Evolutionary conservation across 495 filamentous ascomycete species (phyloP).

Genomic region (Trichoderma gamsii): DNA sequence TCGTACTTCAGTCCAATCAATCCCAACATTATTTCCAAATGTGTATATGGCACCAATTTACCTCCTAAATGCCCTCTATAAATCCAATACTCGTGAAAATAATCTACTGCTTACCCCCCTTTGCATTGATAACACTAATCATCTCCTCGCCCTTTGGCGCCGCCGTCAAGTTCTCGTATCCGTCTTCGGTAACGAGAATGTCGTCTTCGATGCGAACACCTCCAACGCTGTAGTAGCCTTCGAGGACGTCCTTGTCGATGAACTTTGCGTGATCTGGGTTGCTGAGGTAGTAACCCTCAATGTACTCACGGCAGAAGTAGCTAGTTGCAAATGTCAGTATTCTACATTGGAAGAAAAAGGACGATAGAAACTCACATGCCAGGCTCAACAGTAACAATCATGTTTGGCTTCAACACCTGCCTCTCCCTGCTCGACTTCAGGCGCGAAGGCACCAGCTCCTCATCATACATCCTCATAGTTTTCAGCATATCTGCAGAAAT

Average conservation of each 20-base stretch:
- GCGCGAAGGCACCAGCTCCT: background rate
- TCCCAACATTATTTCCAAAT: too few species aligned
- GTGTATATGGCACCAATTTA: too few species aligned
- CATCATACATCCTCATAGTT: background rate
- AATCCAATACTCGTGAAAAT: background rate
- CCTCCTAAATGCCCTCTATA: background rate
- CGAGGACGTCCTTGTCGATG: conserved; percentile 67
- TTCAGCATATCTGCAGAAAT: background rate
- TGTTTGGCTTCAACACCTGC: conserved; percentile 54
- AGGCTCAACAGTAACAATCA: conserved; percentile 84
- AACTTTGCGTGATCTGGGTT: conserved; percentile 56
- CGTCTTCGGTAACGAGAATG: conserved; percentile 69
- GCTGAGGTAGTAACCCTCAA: conserved; percentile 56
- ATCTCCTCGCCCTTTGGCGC: conserved; percentile 69
- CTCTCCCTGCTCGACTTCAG: conserved; percentile 17
- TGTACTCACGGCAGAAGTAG: conserved; percentile 60
- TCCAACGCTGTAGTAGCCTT: conserved; percentile 68
- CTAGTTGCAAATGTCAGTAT: conserved; percentile 20
- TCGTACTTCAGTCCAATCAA: background rate
- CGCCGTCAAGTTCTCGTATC: conserved; percentile 76
- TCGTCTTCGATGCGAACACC: conserved; percentile 92
- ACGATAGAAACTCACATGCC: conserved; percentile 52
- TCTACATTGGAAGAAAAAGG: background rate
- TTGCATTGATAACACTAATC: conserved; percentile 29
- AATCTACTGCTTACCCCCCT: background rate